Evolutionary conservation across 345 rosid species (phyloP).

Genomic region (Alliaria petiolata): DNA sequence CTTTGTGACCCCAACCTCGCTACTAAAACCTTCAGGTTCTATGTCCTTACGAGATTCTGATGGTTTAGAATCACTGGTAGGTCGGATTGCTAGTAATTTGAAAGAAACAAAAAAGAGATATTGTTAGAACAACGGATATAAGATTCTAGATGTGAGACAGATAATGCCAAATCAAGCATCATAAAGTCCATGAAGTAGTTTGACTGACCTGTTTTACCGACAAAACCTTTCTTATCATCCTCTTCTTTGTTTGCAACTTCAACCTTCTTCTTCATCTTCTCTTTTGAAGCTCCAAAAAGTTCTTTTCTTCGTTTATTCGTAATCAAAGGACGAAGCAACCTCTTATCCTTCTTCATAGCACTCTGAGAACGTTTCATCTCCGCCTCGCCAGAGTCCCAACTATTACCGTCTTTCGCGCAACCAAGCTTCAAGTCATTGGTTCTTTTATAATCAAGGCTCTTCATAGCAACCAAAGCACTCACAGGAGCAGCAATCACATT

Average conservation of each 20-base stretch:
- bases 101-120: slow-evolving; percentile 41
- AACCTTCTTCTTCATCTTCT: slow-evolving; percentile 57
- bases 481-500: slow-evolving; percentile 43
- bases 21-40: slow-evolving; percentile 42
- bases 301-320: slow-evolving; percentile 64
- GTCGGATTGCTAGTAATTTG: slow-evolving; percentile 57
- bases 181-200: slow-evolving; percentile 36
- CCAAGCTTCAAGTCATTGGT: background rate
- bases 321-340: slow-evolving; percentile 51
- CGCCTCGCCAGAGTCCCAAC: slow-evolving; percentile 45
- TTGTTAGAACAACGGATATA: slow-evolving; percentile 24
- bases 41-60: slow-evolving; percentile 68
- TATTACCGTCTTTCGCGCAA: slow-evolving; percentile 33
- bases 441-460: slow-evolving; percentile 36
- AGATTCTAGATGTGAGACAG: background rate
- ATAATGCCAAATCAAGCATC: background rate
- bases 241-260: slow-evolving; percentile 50
- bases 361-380: slow-evolving; percentile 36
- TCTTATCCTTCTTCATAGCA: slow-evolving; percentile 53
- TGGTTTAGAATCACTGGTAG: slow-evolving; percentile 69
- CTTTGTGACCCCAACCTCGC: slow-evolving; percentile 46
- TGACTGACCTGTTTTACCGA: slow-evolving; percentile 40
- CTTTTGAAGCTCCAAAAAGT: slow-evolving; percentile 46
- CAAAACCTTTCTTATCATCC: slow-evolving; percentile 41
- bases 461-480: slow-evolving; percentile 41